Base-by-base conservation (phyloP, 371 early-diverging fungal species). In the Smittium culicis region DNA sequence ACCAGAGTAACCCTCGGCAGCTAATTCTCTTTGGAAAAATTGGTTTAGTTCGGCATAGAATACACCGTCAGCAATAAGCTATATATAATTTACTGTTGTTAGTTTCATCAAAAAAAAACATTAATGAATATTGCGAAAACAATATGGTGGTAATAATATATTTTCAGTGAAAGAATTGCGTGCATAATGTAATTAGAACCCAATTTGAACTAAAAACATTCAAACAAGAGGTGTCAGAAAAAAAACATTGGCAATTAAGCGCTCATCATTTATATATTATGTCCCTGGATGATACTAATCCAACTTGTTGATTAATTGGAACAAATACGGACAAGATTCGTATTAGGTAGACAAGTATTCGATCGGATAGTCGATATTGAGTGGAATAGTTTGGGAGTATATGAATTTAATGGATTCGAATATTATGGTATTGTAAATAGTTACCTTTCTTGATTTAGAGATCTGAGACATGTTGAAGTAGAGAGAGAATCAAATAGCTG, bases 11-110 rank as follows among this genome's bases (percentile, higher is more conserved):
- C 91, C 90, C 75, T 93, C 91, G 74, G 86, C 88, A 70, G 87
- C 81, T 67, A 91, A 81, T 82, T 92, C 88, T 79, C 96, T 94
- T 78, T 90, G 88, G 82, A 98, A 89, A 88, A 95, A 94, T 83
- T 95, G 94, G 90, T 98, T 96, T 78, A 98, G 87, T 83, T 98
- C 98, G 77, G 98, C 96, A 87, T 93, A 95, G 89, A 98, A 96
- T 68, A 98, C 96, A 88, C 98, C 98, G 86, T 98, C 98, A 82
- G 95, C 96, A 78, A 98, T 93, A 80, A 93, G 91, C 93, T 93
- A 79, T 65, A 70, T 11, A 16, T 35, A 28, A 45, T 8, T 30
- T 58, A 66, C 11, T 34, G 5, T 11, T 34, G 64, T 3, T 35
- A 27, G 20, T 45, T 45, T 11, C 5, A 11, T 45, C 5, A 8